These are phyloP conservation scores for Ascochyta koolunga DNA, from an alignment of 2,329 filamentous ascomycete species.

Conservation along the genomic window DNA sequence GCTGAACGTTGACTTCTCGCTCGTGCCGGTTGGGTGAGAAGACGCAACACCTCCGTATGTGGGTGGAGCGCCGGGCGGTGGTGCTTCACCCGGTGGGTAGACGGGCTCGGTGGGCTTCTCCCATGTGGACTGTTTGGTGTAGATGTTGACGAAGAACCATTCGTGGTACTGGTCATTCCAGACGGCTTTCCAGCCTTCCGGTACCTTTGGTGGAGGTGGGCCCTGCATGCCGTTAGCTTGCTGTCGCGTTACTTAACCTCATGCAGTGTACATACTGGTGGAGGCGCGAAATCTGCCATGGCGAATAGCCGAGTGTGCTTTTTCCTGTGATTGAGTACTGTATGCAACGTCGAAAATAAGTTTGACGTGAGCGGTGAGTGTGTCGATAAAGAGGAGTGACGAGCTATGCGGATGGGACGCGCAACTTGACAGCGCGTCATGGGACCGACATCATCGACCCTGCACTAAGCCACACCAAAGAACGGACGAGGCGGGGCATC, in stretches of 20 bases:
- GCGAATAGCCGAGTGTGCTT: neutral
- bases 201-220: conserved; percentile 66
- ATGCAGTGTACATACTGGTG: conserved; percentile 32
- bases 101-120: conserved; percentile 77
- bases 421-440: conserved; percentile 25
- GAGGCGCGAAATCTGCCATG: conserved; percentile 47
- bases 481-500: conserved; percentile 5
- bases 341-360: neutral
- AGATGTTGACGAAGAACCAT: conserved; percentile 92
- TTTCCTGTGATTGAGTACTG: neutral
- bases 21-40: conserved; percentile 33
- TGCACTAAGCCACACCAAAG: conserved; percentile 1
- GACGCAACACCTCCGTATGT: conserved; percentile 43
- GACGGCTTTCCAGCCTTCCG: conserved; percentile 82
- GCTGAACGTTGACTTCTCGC: conserved; percentile 54
- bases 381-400: neutral
- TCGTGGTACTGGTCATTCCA: conserved; percentile 88
- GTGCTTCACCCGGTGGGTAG: conserved; percentile 61
- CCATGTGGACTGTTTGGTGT: conserved; percentile 91
- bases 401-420: neutral
- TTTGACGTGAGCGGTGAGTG: neutral
- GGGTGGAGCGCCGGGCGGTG: conserved; percentile 68
- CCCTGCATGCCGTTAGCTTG: conserved; percentile 36
- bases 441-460: conserved; percentile 22
- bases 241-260: neutral